Evolutionary conservation across 2,329 filamentous ascomycete genomes (phyloP).

Genomic region (Metarhizium sp.): DNA sequence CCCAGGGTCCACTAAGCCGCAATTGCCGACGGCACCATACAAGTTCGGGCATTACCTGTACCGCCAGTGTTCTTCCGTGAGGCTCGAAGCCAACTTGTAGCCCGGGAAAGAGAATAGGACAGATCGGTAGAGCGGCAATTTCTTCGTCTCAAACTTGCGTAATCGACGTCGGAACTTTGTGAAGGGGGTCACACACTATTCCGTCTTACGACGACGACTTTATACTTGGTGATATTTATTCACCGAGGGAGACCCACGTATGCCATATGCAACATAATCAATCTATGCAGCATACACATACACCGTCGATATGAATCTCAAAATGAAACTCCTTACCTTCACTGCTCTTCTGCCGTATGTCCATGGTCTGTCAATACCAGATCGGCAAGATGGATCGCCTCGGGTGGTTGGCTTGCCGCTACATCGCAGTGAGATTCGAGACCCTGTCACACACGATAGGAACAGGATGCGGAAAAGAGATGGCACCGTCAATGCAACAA

Average conservation of each 20-base stretch:
- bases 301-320: slow-evolving; percentile 25
- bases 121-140: not conserved
- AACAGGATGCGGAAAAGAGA: slow-evolving; percentile 25
- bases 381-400: slow-evolving; percentile 22
- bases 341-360: not conserved
- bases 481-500: slow-evolving; percentile 29
- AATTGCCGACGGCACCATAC: not conserved
- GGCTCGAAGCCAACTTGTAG: not conserved
- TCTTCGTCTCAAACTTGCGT: not conserved
- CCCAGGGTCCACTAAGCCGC: not conserved
- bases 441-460: slow-evolving; percentile 36
- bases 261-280: not conserved
- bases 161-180: not conserved
- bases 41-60: not conserved
- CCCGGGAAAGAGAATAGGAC: not conserved
- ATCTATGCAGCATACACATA: not conserved
- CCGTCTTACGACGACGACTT: not conserved
- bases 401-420: slow-evolving; percentile 38
- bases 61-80: not conserved
- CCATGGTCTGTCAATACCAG: slow-evolving; percentile 17
- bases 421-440: slow-evolving; percentile 23
- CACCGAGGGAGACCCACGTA: not conserved
- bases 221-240: not conserved
- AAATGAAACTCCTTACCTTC: slow-evolving; percentile 15
- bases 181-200: not conserved